phyloP scores from a whole-genome alignment of 345 rosid species.

The Eucalyptus sideroxylon region DNA sequence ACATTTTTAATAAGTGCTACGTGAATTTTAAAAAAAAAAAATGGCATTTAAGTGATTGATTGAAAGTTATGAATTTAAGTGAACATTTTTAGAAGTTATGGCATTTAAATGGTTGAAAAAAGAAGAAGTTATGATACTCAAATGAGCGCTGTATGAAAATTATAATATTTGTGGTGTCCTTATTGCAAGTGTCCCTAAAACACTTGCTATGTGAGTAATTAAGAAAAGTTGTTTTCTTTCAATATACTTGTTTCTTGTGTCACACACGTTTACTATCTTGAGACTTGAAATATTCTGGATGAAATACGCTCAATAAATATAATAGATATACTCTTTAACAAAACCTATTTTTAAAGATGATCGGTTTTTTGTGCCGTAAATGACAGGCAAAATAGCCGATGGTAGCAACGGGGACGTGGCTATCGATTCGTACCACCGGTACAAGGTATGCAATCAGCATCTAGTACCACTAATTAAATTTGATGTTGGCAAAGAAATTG shows the following conservation, averaged over 20 bases:
- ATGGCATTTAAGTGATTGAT: too few relatives aligned
- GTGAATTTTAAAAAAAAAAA: too few relatives aligned
- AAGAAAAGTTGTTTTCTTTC: not conserved
- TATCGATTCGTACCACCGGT: conserved; percentile 31
- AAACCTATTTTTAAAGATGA: not conserved
- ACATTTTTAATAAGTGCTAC: too few relatives aligned
- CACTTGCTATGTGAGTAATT: not conserved
- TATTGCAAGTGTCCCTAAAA: not conserved
- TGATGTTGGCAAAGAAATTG: not conserved
- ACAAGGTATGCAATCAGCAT: conserved; percentile 16
- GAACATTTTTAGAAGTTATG: too few relatives aligned
- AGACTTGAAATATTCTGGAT: not conserved
- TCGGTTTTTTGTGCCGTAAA: not conserved
- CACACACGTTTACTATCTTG: not conserved
- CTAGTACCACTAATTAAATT: not conserved
- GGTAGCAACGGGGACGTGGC: conserved; percentile 40
- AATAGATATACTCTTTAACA: not conserved
- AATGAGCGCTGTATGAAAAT: fast-evolving
- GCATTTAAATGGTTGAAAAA: too few relatives aligned
- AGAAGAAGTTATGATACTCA: too few relatives aligned
- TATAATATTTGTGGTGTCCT: too few relatives aligned
- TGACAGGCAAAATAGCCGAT: conserved; percentile 27
- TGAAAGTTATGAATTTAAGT: too few relatives aligned
- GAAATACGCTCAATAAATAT: not conserved
- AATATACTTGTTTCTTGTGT: not conserved